Base-by-base conservation (phyloP, 345 rosid genomes). In the Camelina laxa region DNA sequence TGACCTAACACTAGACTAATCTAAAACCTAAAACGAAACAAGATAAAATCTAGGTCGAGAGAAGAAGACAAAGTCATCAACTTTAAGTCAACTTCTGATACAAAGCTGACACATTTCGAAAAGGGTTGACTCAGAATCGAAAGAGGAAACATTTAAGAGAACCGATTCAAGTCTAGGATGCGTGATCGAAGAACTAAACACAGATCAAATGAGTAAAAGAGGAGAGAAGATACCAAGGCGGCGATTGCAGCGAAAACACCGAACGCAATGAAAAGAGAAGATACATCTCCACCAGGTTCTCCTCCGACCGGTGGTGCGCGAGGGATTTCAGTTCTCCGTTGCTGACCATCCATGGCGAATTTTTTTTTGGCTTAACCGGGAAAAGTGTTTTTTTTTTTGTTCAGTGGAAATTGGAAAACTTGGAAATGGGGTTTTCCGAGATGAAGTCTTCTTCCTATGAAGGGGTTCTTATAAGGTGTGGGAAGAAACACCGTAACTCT, bases 311-410 rank as follows among this genome's bases (percentile, higher is more conserved):
- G 63, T 1, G 60, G 83, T 17, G 56, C 69, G 44, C 19, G 87
- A 9, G 67, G 42, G 33, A 66, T 73, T 20, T 63, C 84, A 9
- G 79, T 17, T 77, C 75, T 59, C 56, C 78, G 80, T 31, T 64
- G 87, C 17, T 72, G 88, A 31, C 69, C 67, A 82, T 88, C 91
- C 93, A 87, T 87, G 74, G 79, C 77, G 76, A 53, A 63, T 27
- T 67, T 69, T 63, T 63, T 27, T 27, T 27, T 27, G 30, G 53
- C 35, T 61, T 41, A 11, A 42, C 54, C 27, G 45, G 39, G 57
- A 47, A 58, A 35, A 20, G 42, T 31, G 20, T 47, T 20, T 50
- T 33, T 54, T 38, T 11, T 50, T 50, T 33, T 54, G 48, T 11
- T 50, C 19, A 9, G 30, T 60, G 79, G 14, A 57, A 66, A 50